Evolutionary conservation across 371 early-diverging fungal species (phyloP).

Genomic region (Rhizopus stolonifer): DNA sequence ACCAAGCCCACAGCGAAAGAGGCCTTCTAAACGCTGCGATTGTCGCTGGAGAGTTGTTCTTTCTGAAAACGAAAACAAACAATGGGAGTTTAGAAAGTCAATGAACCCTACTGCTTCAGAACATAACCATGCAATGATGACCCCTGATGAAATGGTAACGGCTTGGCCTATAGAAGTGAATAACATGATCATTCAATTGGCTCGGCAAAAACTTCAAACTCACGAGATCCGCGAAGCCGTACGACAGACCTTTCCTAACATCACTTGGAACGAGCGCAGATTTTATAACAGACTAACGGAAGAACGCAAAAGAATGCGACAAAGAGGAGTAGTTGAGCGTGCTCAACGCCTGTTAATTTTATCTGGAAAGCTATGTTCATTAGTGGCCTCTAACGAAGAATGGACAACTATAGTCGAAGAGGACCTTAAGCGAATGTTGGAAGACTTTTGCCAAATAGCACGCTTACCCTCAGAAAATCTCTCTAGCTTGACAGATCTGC

Average conservation of each 20-base stretch:
- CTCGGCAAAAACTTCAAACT: slow-evolving; percentile 41
- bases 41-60: slow-evolving; percentile 67
- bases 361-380: slow-evolving; percentile 35
- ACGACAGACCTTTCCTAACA: slow-evolving; percentile 56
- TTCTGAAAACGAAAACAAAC: slow-evolving; percentile 53
- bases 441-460: slow-evolving; percentile 31
- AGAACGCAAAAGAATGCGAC: slow-evolving; percentile 51
- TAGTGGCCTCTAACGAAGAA: slow-evolving; percentile 38
- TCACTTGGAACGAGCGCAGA: slow-evolving; percentile 60
- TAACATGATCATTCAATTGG: slow-evolving; percentile 43
- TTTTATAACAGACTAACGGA: slow-evolving; percentile 63
- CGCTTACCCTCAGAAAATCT: slow-evolving; percentile 18
- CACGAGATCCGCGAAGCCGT: slow-evolving; percentile 61
- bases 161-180: slow-evolving; percentile 54
- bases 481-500: slow-evolving; percentile 19
- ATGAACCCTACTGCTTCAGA: slow-evolving; percentile 57
- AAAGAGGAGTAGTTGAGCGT: slow-evolving; percentile 35
- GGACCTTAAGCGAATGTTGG: slow-evolving; percentile 35
- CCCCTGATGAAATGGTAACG: slow-evolving; percentile 59
- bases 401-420: slow-evolving; percentile 35
- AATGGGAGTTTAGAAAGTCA: slow-evolving; percentile 61
- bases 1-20: slow-evolving; percentile 56
- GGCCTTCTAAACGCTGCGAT: slow-evolving; percentile 60
- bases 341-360: slow-evolving; percentile 29
- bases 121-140: slow-evolving; percentile 60